These are phyloP conservation scores for Aechmea fasciata DNA, from an alignment of 176 grass and related monocot genomes.

Conservation along the genomic window DNA sequence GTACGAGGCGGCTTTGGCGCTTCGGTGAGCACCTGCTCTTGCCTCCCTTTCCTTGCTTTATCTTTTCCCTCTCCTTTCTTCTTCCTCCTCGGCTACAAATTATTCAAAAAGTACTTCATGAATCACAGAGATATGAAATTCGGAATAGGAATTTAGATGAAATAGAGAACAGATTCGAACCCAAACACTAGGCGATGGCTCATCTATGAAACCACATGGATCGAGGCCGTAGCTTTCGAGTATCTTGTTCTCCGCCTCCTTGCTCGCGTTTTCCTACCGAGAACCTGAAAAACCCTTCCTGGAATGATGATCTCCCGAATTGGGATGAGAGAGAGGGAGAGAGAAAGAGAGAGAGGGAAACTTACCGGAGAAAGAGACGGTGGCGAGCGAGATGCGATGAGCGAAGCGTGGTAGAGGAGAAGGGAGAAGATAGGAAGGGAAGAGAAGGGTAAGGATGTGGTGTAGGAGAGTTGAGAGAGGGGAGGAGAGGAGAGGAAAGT, in stretches of 20 bases:
- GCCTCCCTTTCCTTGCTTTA: conserved; percentile 1
- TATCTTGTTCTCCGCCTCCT: conserved; percentile 19
- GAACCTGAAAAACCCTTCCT: conserved; percentile 9
- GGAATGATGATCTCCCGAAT: too few species aligned
- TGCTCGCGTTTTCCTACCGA: conserved; percentile 24
- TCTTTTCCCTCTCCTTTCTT: conserved; percentile 11
- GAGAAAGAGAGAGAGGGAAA: neutral
- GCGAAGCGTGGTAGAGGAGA: neutral
- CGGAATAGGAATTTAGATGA: neutral
- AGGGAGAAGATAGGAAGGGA: conserved; percentile 2
- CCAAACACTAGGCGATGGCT: conserved; percentile 29
- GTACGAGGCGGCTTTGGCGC: conserved; percentile 37
- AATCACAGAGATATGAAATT: neutral
- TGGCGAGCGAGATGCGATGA: neutral
- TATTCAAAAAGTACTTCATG: neutral
- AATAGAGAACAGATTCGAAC: neutral
- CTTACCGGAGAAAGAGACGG: conserved; percentile 13
- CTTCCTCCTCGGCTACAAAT: conserved; percentile 15
- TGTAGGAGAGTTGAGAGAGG: neutral
- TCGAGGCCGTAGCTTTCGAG: conserved; percentile 63
- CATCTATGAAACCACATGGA: conserved; percentile 41
- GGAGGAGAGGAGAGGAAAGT: conserved; percentile 25
- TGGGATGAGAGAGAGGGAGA: neutral
- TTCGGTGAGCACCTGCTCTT: neutral
- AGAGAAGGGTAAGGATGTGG: neutral